These are phyloP conservation scores for Mycena leptocephala DNA, from an alignment of 768 basidiomycete genomes.

Conservation along the genomic window DNA sequence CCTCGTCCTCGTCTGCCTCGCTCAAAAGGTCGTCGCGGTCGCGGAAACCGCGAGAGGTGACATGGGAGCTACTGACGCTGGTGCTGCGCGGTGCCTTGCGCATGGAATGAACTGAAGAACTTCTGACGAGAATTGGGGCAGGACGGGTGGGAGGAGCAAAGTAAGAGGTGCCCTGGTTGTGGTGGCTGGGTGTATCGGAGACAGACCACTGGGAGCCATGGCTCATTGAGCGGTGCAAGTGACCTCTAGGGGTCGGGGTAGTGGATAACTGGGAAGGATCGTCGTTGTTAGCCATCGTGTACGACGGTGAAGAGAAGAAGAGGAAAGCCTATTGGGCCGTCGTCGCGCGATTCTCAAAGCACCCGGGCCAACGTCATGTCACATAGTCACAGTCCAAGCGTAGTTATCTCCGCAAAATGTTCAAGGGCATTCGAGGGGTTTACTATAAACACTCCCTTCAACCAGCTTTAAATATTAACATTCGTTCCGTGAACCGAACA, in stretches of 20 bases:
- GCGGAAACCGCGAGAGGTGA: slow-evolving; percentile 59
- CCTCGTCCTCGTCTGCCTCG: slow-evolving; percentile 69
- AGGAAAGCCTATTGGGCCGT: background rate
- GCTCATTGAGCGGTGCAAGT: slow-evolving; percentile 62
- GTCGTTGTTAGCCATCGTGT: slow-evolving; percentile 49
- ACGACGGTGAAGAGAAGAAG: slow-evolving; percentile 7
- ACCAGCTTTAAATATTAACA: too few relatives aligned
- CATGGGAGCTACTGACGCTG: slow-evolving; percentile 74
- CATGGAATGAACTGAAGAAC: slow-evolving; percentile 68
- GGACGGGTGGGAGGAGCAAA: slow-evolving; percentile 68
- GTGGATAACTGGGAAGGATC: slow-evolving; percentile 53
- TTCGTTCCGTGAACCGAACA: too few relatives aligned
- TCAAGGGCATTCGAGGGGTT: too few relatives aligned
- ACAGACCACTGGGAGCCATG: slow-evolving; percentile 74
- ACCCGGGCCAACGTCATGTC: too few relatives aligned
- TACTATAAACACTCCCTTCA: too few relatives aligned
- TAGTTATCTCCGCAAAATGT: too few relatives aligned
- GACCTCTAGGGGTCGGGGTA: slow-evolving; percentile 63
- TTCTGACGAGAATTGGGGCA: slow-evolving; percentile 62
- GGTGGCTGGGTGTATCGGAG: slow-evolving; percentile 73
- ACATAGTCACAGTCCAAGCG: too few relatives aligned
- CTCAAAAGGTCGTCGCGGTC: slow-evolving; percentile 69
- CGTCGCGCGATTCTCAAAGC: too few relatives aligned
- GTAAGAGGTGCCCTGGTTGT: slow-evolving; percentile 81
- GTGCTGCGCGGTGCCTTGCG: slow-evolving; percentile 70